Evolutionary conservation across 352 stramenopile genomes (phyloP).

Genomic region (Blastocystis sp.): DNA sequence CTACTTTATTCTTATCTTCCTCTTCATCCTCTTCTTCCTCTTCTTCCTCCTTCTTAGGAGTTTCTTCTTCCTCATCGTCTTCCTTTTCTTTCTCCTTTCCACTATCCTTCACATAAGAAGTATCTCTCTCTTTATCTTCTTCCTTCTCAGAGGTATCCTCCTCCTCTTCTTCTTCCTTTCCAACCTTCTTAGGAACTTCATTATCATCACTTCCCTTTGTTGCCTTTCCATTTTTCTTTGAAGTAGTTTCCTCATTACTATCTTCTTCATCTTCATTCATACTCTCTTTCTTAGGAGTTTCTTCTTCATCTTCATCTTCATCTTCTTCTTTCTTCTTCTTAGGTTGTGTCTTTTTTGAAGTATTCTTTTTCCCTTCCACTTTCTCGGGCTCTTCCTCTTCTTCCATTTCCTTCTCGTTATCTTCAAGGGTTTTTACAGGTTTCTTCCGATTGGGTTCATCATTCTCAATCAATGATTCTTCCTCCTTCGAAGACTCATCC

Average conservation of each 20-base stretch:
- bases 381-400: slow-evolving; percentile 21
- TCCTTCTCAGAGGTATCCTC: no score
- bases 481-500: neutral
- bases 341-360: slow-evolving; percentile 10
- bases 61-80: slow-evolving; percentile 57
- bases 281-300: slow-evolving; percentile 8
- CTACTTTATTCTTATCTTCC: neutral
- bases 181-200: neutral
- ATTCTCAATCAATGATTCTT: neutral
- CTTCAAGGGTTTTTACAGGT: neutral
- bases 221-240: neutral
- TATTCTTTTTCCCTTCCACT: slow-evolving; percentile 30
- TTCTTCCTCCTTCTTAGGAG: slow-evolving; percentile 58
- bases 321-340: neutral
- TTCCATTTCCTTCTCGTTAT: slow-evolving; percentile 30
- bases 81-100: neutral
- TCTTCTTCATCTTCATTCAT: neutral
- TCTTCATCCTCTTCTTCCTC: slow-evolving; percentile 61
- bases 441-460: neutral
- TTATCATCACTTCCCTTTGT: slow-evolving; percentile 18
- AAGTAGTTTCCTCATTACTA: neutral
- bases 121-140: no score
- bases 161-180: slow-evolving; percentile 16
- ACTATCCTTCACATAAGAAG: no score
- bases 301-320: slow-evolving; percentile 59